Conservation (phyloP, 1,284 basidiomycete genomes). For the Microstroma glucosiphilum region DNA sequence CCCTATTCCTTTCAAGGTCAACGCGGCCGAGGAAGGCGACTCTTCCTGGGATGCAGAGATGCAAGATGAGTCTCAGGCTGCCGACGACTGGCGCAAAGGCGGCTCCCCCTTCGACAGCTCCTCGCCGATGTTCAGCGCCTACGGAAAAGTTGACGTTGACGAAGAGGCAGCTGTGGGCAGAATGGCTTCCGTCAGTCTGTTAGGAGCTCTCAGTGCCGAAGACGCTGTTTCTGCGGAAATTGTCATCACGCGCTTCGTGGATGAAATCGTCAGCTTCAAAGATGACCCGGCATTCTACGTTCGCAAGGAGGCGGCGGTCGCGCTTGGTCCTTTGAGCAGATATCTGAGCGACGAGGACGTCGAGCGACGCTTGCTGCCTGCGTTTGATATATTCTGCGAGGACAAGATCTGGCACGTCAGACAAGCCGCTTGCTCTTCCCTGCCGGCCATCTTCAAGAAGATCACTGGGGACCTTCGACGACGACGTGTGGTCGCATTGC, state of each 20-base stretch:
- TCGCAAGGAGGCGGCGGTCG: conserved; percentile 80
- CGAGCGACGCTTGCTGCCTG: conserved; percentile 56
- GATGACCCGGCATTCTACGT: conserved; percentile 75
- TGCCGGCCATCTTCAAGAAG: conserved; percentile 65
- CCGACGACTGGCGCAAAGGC: conserved; percentile 10
- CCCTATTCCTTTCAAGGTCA: too few species aligned
- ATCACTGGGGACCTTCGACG: conserved; percentile 29
- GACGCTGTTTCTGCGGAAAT: conserved; percentile 57
- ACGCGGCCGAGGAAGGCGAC: background rate
- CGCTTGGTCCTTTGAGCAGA: conserved; percentile 79
- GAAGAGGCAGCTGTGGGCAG: conserved; percentile 77
- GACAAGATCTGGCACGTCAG: conserved; percentile 79
- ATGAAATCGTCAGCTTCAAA: conserved; percentile 72
- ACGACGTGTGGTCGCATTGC: conserved; percentile 30
- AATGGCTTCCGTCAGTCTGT: conserved; percentile 84
- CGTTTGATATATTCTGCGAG: conserved; percentile 66
- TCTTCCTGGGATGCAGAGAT: conserved; percentile 14
- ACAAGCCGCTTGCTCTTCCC: conserved; percentile 77
- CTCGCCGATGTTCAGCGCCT: conserved; percentile 20
- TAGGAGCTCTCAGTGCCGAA: conserved; percentile 65
- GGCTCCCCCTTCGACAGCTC: conserved; percentile 7
- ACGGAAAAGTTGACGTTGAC: conserved; percentile 24
- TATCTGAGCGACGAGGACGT: conserved; percentile 67
- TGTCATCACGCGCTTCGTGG: conserved; percentile 65
- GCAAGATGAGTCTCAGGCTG: conserved; percentile 10